A percentile compares a stretch with the other conserved stretches of the same genome.
Evolutionary conservation across 805 yeast genomes (phyloP).

Genomic region (Grigorovia humatica): DNA sequence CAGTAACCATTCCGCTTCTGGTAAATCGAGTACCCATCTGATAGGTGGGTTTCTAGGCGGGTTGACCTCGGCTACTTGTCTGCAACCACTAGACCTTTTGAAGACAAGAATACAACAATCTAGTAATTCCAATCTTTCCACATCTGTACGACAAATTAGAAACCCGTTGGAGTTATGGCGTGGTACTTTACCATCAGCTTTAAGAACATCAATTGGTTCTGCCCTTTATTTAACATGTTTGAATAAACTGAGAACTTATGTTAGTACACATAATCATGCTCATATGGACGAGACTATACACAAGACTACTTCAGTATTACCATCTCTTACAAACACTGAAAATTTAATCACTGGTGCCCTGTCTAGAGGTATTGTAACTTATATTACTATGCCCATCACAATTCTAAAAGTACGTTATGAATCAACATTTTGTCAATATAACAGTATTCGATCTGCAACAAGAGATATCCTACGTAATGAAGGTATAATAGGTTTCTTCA

Average conservation of each 20-base stretch:
- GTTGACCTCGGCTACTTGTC: conserved; percentile 59
- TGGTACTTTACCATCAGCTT: conserved; percentile 84
- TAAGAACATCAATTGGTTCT: conserved; percentile 84
- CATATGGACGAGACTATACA: conserved; percentile 4
- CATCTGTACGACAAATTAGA: conserved; percentile 33
- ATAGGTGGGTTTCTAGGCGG: conserved; percentile 83
- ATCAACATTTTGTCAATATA: conserved; percentile 64
- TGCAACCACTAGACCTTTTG: conserved; percentile 83
- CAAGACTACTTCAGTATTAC: conserved; percentile 38
- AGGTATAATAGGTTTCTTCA: conserved; percentile 63
- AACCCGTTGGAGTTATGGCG: conserved; percentile 59
- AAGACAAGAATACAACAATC: conserved; percentile 79
- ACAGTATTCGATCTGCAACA: conserved; percentile 51
- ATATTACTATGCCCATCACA: conserved; percentile 89
- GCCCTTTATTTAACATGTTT: conserved; percentile 74
- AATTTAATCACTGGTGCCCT: conserved; percentile 70
- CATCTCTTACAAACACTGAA: conserved; percentile 57
- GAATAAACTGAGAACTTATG: conserved; percentile 46
- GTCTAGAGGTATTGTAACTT: conserved; percentile 74
- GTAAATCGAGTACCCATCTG: conserved; percentile 38
- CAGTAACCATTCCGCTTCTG: background rate
- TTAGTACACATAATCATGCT: conserved; percentile 28
- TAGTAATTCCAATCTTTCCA: conserved; percentile 21
- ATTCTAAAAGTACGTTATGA: conserved; percentile 83
- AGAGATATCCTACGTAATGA: conserved; percentile 42